A percentile compares a stretch with the other conserved stretches of the same genome.
phyloP scores from a whole-genome alignment of 2,329 filamentous ascomycete species.

The Pyrenochaeta sp. region DNA sequence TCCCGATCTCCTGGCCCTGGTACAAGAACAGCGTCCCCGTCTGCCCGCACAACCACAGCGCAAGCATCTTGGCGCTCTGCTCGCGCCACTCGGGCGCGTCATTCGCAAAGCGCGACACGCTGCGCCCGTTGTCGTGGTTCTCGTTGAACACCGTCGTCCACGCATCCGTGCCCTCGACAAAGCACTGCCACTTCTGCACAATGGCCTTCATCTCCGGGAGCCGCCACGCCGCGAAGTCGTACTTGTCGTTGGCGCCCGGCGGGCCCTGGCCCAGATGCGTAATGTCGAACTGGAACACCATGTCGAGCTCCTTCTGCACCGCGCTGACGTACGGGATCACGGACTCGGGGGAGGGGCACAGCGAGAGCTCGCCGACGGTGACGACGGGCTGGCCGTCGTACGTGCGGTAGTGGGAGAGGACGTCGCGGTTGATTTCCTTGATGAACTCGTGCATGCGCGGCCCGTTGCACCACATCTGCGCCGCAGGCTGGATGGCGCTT shows the following conservation, averaged over 20 bases:
- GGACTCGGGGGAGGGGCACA: conserved; percentile 51
- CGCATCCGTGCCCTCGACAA: conserved; percentile 57
- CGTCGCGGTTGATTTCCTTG: conserved; percentile 59
- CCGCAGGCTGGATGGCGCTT: conserved; percentile 56
- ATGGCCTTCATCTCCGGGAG: conserved; percentile 52
- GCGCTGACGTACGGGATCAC: conserved; percentile 54
- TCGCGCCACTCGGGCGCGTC: conserved; percentile 56
- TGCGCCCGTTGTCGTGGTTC: conserved; percentile 69
- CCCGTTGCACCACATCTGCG: conserved; percentile 63
- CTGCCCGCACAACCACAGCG: conserved; percentile 57
- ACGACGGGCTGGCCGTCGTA: conserved; percentile 48
- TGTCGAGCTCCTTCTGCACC: conserved; percentile 52
- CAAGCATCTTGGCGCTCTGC: conserved; percentile 61
- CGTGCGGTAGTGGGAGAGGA: conserved; percentile 64
- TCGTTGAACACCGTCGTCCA: conserved; percentile 68
- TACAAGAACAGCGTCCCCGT: conserved; percentile 66
- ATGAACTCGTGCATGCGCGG: conserved; percentile 66
- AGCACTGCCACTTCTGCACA: conserved; percentile 55
- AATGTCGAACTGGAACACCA: conserved; percentile 59
- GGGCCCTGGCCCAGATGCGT: conserved; percentile 45
- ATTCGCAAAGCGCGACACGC: conserved; percentile 61
- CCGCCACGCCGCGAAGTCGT: conserved; percentile 48
- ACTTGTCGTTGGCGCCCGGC: conserved; percentile 41
- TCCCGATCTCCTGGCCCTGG: conserved; percentile 68
- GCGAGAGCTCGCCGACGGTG: conserved; percentile 67